Conservation (phyloP, 345 rosid species). For the Eucalyptus curtisii region DNA sequence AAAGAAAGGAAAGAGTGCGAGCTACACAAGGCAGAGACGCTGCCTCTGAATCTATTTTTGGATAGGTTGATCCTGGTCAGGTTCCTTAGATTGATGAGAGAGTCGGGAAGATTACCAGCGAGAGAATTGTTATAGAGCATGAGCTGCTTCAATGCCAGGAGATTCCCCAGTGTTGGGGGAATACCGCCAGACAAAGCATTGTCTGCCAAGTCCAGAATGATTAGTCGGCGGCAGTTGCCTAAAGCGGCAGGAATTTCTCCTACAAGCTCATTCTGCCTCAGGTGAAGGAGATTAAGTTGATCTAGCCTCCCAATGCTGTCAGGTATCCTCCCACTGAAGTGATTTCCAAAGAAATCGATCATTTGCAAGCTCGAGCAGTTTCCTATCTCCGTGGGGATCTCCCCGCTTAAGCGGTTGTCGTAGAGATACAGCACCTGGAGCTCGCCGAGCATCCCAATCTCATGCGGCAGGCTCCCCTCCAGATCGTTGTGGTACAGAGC, state of each 20-base stretch:
- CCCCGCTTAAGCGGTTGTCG: constrained; percentile 60
- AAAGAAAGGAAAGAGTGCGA: constrained; percentile 65
- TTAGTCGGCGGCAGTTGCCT: constrained; percentile 64
- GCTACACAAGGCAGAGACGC: constrained; percentile 50
- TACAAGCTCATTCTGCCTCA: constrained; percentile 67
- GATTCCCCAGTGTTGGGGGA: constrained; percentile 44
- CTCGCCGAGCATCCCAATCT: constrained; percentile 37
- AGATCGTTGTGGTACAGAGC: constrained; percentile 73
- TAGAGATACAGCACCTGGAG: constrained; percentile 63
- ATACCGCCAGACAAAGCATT: constrained; percentile 55
- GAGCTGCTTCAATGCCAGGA: constrained; percentile 47
- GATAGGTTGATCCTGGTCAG: constrained; percentile 81
- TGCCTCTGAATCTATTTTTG: constrained; percentile 63
- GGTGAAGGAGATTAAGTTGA: constrained; percentile 48
- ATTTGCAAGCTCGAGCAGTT: constrained; percentile 67
- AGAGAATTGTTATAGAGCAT: constrained; percentile 96
- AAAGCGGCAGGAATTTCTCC: constrained; percentile 61
- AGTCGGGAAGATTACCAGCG: constrained; percentile 53
- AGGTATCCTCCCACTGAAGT: constrained; percentile 62
- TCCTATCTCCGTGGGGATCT: constrained; percentile 74
- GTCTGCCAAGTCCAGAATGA: constrained; percentile 82
- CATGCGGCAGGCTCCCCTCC: constrained; percentile 52
- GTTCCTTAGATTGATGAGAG: constrained; percentile 45
- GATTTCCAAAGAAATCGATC: constrained; percentile 77
- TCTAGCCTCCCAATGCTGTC: constrained; percentile 41